Conservation (phyloP, 2,329 filamentous ascomycete species). For the Xylaria hypoxylon region DNA sequence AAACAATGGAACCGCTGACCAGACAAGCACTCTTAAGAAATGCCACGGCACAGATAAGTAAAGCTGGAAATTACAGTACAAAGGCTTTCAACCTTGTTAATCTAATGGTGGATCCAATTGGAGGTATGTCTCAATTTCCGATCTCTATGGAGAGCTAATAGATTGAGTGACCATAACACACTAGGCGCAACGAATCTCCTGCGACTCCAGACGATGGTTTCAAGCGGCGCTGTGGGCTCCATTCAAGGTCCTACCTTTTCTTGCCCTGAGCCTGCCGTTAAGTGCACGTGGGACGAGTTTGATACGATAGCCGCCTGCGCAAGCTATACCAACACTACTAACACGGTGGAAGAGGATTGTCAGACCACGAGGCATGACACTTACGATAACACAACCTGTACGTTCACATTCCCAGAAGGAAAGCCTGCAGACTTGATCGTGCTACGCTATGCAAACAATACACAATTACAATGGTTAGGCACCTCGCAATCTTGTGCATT, state of each 20-base stretch:
- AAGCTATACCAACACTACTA: constrained; percentile 33
- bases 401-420: constrained; percentile 27
- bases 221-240: constrained; percentile 27
- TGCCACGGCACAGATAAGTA: constrained; percentile 7
- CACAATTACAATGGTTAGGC: too few relatives aligned
- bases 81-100: not conserved
- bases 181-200: too few relatives aligned
- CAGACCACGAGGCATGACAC: not conserved
- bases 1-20: constrained; percentile 20
- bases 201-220: constrained; percentile 28
- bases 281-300: constrained; percentile 39
- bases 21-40: constrained; percentile 11
- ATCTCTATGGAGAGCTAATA: too few relatives aligned
- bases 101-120: too few relatives aligned
- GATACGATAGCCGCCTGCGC: constrained; percentile 39
- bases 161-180: too few relatives aligned
- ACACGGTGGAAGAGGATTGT: constrained; percentile 1
- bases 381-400: not conserved
- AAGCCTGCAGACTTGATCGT: too few relatives aligned
- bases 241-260: constrained; percentile 28
- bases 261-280: constrained; percentile 29
- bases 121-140: not conserved
- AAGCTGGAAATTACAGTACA: constrained; percentile 16
- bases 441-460: too few relatives aligned
- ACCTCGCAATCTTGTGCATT: too few relatives aligned